Evolutionary conservation across 139 green algal genomes (phyloP).

Genomic region (Tetraselmis striata): DNA sequence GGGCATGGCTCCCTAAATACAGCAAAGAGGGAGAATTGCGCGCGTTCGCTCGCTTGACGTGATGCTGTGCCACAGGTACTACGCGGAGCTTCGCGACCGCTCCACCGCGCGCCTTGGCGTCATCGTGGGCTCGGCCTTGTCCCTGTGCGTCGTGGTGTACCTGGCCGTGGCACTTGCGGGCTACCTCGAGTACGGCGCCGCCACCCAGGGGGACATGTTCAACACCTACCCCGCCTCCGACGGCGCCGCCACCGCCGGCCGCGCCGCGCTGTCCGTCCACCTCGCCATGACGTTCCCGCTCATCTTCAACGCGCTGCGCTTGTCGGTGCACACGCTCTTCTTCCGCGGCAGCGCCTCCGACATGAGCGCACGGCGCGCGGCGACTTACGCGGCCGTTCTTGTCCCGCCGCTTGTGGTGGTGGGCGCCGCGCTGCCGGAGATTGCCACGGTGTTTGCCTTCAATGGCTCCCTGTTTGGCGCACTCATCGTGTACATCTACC

Average conservation of each 20-base stretch:
- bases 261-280: neutral
- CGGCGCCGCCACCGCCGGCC: neutral
- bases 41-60: too few species aligned
- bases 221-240: neutral
- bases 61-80: too few species aligned
- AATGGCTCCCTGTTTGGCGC: conserved; percentile 3
- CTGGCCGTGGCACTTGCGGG: neutral
- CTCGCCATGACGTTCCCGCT: neutral
- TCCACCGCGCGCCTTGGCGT: neutral
- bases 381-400: neutral
- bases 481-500: conserved; percentile 5
- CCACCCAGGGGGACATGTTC: neutral
- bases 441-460: neutral
- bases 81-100: conserved; percentile 1
- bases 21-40: too few species aligned
- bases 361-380: neutral
- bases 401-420: neutral
- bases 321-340: neutral
- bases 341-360: neutral
- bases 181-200: conserved; percentile 5
- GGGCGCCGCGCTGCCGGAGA: neutral
- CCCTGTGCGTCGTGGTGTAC: conserved; percentile 2
- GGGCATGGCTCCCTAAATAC: too few species aligned
- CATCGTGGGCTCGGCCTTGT: neutral
- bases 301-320: neutral